phyloP scores from a whole-genome alignment of 73 alveolate genomes.

The Tetrahymena borealis region DNA sequence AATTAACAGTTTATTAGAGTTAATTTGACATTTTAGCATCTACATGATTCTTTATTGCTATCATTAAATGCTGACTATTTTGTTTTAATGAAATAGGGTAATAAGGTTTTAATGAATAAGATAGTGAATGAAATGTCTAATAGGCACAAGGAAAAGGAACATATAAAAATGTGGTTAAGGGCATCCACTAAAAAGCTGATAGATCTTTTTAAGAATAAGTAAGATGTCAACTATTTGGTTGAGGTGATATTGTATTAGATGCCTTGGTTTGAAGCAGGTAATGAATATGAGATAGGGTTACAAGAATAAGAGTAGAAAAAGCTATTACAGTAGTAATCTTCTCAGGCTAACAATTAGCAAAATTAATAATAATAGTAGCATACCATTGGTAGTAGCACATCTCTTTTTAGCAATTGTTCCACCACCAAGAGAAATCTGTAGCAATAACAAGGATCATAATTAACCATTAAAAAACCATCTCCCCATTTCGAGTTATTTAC shows the following conservation, averaged over 20 bases:
- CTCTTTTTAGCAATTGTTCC: neutral
- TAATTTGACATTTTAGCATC: too few relatives aligned
- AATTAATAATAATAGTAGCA: neutral
- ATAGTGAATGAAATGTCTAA: neutral
- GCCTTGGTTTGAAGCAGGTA: constrained; percentile 5
- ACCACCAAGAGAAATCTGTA: neutral
- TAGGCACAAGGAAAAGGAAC: constrained; percentile 4
- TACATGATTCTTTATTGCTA: too few relatives aligned
- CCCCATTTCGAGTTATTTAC: neutral
- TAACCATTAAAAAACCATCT: neutral
- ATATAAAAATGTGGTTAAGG: neutral
- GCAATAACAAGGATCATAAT: neutral
- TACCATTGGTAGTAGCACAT: neutral
- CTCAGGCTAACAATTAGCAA: constrained; percentile 2
- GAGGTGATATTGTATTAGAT: neutral
- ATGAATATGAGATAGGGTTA: neutral
- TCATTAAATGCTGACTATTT: too few relatives aligned
- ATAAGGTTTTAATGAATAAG: neutral
- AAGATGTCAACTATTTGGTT: neutral
- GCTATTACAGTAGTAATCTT: neutral
- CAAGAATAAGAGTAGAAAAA: neutral
- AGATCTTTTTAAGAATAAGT: neutral
- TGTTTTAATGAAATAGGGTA: too few relatives aligned
- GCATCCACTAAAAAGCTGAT: constrained; percentile 3
- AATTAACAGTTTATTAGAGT: too few relatives aligned